phyloP scores from a whole-genome alignment of 2,329 filamentous ascomycete species.

The Ilyonectria robusta region DNA sequence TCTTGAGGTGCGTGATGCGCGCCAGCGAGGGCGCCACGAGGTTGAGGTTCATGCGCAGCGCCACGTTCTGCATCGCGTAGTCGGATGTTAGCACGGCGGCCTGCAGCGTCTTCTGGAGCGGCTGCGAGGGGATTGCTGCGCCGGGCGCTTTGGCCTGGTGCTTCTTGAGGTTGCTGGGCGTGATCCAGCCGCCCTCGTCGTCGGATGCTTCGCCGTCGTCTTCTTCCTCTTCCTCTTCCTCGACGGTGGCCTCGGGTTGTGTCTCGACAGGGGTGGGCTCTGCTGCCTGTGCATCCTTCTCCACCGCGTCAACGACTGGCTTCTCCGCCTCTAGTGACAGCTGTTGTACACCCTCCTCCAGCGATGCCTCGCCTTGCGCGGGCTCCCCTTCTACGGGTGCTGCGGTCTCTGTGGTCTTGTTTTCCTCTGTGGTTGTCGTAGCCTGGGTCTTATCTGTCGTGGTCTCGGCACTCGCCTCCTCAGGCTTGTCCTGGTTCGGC shows the following conservation, averaged over 20 bases:
- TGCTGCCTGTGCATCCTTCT: constrained; percentile 21
- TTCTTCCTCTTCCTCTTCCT: constrained; percentile 69
- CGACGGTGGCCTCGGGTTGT: constrained; percentile 54
- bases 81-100: constrained; percentile 95
- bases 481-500: constrained; percentile 54
- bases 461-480: constrained; percentile 20
- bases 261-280: neutral
- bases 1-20: constrained; percentile 87
- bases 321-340: constrained; percentile 41
- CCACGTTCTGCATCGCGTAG: constrained; percentile 98
- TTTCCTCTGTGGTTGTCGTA: constrained; percentile 18
- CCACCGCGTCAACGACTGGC: constrained; percentile 18
- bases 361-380: constrained; percentile 4
- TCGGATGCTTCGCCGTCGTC: constrained; percentile 61
- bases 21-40: constrained; percentile 84
- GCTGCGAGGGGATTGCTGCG: constrained; percentile 60
- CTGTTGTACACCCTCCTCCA: constrained; percentile 40
- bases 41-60: constrained; percentile 94
- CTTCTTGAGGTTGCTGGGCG: constrained; percentile 90
- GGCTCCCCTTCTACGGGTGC: constrained; percentile 21
- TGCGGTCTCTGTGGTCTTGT: constrained; percentile 26
- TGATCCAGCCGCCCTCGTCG: constrained; percentile 89
- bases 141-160: constrained; percentile 78
- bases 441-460: constrained; percentile 5
- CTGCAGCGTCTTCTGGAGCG: constrained; percentile 78